Conservation (phyloP, 176 grass and related monocot genomes). For the Aegilops sharonensis region DNA sequence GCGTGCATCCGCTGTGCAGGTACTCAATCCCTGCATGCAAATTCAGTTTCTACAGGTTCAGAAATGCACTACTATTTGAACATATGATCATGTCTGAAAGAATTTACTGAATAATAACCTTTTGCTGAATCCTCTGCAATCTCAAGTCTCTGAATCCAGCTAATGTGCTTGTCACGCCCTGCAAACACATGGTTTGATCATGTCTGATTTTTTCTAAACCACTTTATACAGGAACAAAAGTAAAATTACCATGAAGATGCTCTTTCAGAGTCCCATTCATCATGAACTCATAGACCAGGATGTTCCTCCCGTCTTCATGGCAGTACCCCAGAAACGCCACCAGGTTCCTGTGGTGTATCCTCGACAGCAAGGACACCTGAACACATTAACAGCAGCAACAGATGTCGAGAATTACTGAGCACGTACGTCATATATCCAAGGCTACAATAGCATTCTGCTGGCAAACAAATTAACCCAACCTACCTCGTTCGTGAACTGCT, state of each 20-base stretch:
- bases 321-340: conserved; percentile 76
- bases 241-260: conserved; percentile 63
- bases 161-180: conserved; percentile 57
- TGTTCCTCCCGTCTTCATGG: conserved; percentile 70
- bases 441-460: too few species aligned
- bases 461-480: too few species aligned
- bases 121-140: conserved; percentile 74
- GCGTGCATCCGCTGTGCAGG: conserved; percentile 75
- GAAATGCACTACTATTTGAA: too few species aligned
- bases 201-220: background rate
- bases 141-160: conserved; percentile 76
- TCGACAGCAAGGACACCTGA: conserved; percentile 75
- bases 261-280: conserved; percentile 82
- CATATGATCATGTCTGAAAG: too few species aligned
- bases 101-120: conserved; percentile 11
- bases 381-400: background rate
- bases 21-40: conserved; percentile 66
- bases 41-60: background rate
- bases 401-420: fast-evolving
- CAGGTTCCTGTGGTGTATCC: conserved; percentile 86
- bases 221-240: background rate
- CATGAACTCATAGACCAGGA: conserved; percentile 91
- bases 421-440: too few species aligned
- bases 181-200: background rate
- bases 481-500: conserved; percentile 79